phyloP scores from a whole-genome alignment of 139 green algal species.

The Chlorella sp. region DNA sequence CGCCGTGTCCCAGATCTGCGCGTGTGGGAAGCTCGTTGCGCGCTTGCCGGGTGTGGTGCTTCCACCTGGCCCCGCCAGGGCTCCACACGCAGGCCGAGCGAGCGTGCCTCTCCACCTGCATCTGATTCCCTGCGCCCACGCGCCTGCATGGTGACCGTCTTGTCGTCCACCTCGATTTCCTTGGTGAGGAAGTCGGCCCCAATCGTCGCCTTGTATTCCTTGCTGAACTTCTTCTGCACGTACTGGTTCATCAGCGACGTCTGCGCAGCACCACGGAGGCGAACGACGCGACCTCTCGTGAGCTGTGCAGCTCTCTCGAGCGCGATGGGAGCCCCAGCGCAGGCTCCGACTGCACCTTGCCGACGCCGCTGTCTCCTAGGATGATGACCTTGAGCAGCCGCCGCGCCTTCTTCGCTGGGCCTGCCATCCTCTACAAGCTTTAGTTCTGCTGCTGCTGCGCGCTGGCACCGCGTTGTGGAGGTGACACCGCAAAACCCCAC shows the following conservation, averaged over 20 bases:
- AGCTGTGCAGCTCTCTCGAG: too few relatives aligned
- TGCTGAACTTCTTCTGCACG: conserved; percentile 98
- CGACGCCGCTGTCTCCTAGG: conserved; percentile 84
- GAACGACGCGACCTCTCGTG: too few relatives aligned
- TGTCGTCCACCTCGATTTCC: conserved; percentile 96
- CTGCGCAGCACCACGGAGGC: too few relatives aligned
- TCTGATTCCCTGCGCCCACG: too few relatives aligned
- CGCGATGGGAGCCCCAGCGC: too few relatives aligned
- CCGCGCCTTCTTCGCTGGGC: conserved; percentile 45
- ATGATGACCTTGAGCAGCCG: conserved; percentile 99
- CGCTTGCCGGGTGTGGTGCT: too few relatives aligned
- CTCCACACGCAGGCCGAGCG: too few relatives aligned
- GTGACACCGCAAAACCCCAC: too few relatives aligned
- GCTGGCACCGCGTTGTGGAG: too few relatives aligned
- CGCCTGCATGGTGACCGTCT: conserved; percentile 96
- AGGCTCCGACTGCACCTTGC: conserved; percentile 5
- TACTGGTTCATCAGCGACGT: conserved; percentile 99
- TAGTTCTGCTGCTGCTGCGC: too few relatives aligned
- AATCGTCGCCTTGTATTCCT: conserved; percentile 99
- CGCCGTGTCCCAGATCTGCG: conserved; percentile 98
- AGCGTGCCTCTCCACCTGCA: too few relatives aligned
- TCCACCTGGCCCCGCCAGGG: too few relatives aligned
- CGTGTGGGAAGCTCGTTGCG: neutral
- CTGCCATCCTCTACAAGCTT: neutral
- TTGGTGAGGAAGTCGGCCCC: conserved; percentile 99